Conservation (phyloP, 1,284 basidiomycete species). For the Sutorius eximius region DNA sequence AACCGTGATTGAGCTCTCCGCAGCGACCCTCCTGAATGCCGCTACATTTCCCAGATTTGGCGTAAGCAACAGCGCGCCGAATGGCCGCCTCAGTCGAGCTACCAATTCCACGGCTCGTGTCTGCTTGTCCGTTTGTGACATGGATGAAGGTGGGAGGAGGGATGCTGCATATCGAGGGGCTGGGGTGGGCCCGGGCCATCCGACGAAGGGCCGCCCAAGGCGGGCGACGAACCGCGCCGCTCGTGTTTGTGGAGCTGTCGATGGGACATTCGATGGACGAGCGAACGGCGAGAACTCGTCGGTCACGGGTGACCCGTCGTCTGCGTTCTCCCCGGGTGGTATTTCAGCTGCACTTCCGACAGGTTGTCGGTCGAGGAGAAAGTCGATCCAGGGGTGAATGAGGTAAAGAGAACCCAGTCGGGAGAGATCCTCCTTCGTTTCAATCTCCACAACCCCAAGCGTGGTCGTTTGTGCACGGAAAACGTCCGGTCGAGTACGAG, state of each 20-base stretch:
- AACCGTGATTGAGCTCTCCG: not conserved
- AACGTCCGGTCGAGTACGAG: not conserved
- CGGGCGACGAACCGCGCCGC: not conserved
- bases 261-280: not conserved
- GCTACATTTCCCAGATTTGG: not conserved
- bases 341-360: not conserved
- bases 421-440: not conserved
- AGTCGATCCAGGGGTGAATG: not conserved
- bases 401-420: not conserved
- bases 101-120: not conserved
- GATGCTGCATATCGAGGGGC: too few relatives aligned
- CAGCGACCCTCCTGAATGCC: conserved; percentile 5
- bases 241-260: not conserved
- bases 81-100: not conserved
- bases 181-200: too few relatives aligned
- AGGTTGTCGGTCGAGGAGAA: not conserved
- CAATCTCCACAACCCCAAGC: not conserved
- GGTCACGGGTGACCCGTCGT: not conserved
- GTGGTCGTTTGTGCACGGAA: too few relatives aligned
- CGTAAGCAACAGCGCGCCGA: not conserved
- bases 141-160: not conserved
- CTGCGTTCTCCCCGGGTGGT: not conserved
- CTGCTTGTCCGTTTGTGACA: not conserved
- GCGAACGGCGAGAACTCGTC: not conserved
- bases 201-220: not conserved